A percentile compares a stretch with the other conserved stretches of the same genome.
Evolutionary conservation across 164 flowering plant genomes (phyloP).

Genomic region (Paratinospora sagittata): DNA sequence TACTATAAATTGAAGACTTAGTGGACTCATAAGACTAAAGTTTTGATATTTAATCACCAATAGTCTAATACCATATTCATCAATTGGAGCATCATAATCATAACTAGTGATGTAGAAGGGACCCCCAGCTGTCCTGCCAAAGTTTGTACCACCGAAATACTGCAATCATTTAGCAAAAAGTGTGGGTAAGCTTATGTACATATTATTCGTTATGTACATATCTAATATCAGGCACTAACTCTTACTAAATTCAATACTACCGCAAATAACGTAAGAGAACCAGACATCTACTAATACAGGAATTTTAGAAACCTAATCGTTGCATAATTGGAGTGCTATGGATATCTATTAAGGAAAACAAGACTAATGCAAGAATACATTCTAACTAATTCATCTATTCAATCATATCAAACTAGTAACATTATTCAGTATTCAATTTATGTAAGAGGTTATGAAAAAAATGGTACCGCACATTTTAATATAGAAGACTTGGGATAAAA

Average conservation of each 20-base stretch:
- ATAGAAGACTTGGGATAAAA: too few species aligned
- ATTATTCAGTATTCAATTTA: neutral
- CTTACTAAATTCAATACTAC: neutral
- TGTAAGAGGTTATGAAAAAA: neutral
- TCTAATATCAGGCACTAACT: neutral
- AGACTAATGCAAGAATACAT: neutral
- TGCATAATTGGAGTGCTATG: too few species aligned
- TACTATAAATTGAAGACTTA: neutral
- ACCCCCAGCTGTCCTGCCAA: slow-evolving; percentile 92
- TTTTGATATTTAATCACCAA: neutral
- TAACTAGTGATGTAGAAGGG: slow-evolving; percentile 80
- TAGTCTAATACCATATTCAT: slow-evolving; percentile 90
- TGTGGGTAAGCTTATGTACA: neutral
- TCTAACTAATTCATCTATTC: too few species aligned
- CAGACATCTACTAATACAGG: neutral
- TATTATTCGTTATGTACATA: too few species aligned
- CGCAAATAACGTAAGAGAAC: neutral
- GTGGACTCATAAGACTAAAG: neutral
- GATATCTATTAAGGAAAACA: neutral
- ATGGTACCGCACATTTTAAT: too few species aligned
- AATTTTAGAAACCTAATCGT: too few species aligned
- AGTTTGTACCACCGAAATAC: slow-evolving; percentile 96
- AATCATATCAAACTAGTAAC: neutral
- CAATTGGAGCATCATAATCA: slow-evolving; percentile 97
- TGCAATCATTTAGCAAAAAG: slow-evolving; percentile 27